Base-by-base conservation (phyloP, 2,329 filamentous ascomycete genomes). In the Apiospora hydei region DNA sequence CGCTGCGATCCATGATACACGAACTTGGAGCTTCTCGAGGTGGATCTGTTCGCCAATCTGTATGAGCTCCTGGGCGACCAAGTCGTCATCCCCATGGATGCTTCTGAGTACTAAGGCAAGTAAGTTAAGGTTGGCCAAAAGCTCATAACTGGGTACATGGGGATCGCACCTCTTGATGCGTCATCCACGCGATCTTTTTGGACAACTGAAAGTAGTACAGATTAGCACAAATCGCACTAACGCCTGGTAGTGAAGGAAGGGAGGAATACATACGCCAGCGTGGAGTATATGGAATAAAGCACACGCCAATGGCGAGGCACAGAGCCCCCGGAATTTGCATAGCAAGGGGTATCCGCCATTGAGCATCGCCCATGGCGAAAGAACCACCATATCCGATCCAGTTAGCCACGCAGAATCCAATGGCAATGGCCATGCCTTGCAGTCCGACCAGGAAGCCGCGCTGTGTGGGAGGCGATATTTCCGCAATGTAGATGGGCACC, bases 401-500 rank as follows among this genome's bases (percentile, higher is more conserved):
- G 64, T 76, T 76, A 30, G 76, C 74, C 7, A 30, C 24, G 14
- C 24, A 57, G 10, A 57, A 57, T 69, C 77, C 77, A n/a, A 76
- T 73, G 1, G 78, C 73, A 38, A 76, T 75, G 70, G 76, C 74
- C 72, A 78, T 74, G 18, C 76, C 77, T 24, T 75, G 71, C 0
- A 79, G 69, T 1, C 75, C 78, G 7, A 77, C 78, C 18, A 79
- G 75, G 4, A 77, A 73, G 24, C 76, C 78, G 21, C 78, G 76
- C 46, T 76, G 71, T 0, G 74, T 61, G 1, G 77, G 77, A 5
- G 77, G 70, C 3, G 77, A 73, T 24, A 77, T 76, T 61, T 80
- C 78, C n/a, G 76, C 76, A 41, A 78, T 72, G 66, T 80, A 80
- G 44, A 79, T 72, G 3, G 78, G 78, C 1, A 78, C 76, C 13